Evolutionary conservation across 345 rosid species (phyloP).

Genomic region (Kandelia obovata): DNA sequence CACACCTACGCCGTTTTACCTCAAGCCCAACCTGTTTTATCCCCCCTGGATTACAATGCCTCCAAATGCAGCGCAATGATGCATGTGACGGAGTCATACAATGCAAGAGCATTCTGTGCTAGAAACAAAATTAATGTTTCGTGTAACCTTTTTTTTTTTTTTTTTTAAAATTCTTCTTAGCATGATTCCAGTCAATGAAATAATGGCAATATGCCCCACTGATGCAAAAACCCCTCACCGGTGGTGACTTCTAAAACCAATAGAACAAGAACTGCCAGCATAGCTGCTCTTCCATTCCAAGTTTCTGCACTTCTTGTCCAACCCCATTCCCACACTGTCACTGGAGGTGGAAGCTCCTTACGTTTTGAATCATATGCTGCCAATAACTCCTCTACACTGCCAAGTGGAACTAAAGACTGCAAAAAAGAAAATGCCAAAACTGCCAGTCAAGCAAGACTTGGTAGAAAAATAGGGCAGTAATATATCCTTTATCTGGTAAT

Average conservation of each 20-base stretch:
- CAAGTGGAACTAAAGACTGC: conserved; percentile 95
- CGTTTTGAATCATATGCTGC: conserved; percentile 89
- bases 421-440: conserved; percentile 5
- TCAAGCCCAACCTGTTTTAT: conserved; percentile 14
- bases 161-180: background rate
- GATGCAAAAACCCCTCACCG: conserved; percentile 91
- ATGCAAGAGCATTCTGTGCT: background rate
- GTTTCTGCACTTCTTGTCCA: conserved; percentile 99
- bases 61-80: background rate
- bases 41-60: background rate
- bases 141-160: background rate
- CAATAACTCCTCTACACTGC: conserved; percentile 87
- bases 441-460: conserved; percentile 2
- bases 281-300: conserved; percentile 98
- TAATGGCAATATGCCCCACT: conserved; percentile 77
- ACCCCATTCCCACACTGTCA: conserved; percentile 98
- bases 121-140: conserved; percentile 20
- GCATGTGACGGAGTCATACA: conserved; percentile 3
- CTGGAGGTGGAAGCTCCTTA: conserved; percentile 87
- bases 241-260: conserved; percentile 88
- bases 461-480: background rate
- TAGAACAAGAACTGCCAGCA: conserved; percentile 84
- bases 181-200: conserved; percentile 30
- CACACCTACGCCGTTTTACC: conserved; percentile 3
- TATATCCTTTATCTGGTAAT: no score